Conservation (phyloP, 2,329 filamentous ascomycete species). For the Fusarium protoensiforme region DNA sequence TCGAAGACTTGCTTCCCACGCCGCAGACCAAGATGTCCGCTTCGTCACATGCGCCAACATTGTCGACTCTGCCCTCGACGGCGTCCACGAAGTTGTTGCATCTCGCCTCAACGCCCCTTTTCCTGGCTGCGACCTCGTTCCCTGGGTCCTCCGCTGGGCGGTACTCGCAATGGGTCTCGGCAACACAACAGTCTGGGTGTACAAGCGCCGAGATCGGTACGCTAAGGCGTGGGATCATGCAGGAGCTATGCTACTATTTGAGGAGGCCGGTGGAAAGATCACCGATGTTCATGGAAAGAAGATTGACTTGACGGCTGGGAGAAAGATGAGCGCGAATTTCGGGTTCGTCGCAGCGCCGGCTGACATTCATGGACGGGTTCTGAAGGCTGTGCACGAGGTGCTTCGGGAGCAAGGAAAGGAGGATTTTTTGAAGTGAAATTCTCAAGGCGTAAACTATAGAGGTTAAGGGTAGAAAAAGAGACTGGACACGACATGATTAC, state of each 20-base stretch:
- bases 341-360: slow-evolving; percentile 66
- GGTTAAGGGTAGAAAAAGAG: not conserved
- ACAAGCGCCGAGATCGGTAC: slow-evolving; percentile 58
- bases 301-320: slow-evolving; percentile 61
- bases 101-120: slow-evolving; percentile 54
- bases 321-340: slow-evolving; percentile 62
- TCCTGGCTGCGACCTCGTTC: slow-evolving; percentile 63
- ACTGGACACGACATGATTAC: not conserved
- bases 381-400: slow-evolving; percentile 81
- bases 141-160: slow-evolving; percentile 69
- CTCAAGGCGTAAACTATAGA: not conserved
- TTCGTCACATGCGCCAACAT: slow-evolving; percentile 61
- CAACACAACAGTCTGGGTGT: slow-evolving; percentile 68
- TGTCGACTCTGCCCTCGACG: slow-evolving; percentile 60
- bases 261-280: slow-evolving; percentile 66
- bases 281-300: slow-evolving; percentile 64
- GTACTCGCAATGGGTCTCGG: slow-evolving; percentile 62
- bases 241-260: slow-evolving; percentile 68
- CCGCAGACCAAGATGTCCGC: slow-evolving; percentile 46
- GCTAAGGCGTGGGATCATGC: slow-evolving; percentile 71
- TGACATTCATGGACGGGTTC: slow-evolving; percentile 55
- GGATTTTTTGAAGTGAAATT: slow-evolving; percentile 31
- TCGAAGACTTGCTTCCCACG: slow-evolving; percentile 48
- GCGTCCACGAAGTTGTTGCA: slow-evolving; percentile 59
- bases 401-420: slow-evolving; percentile 56